These are phyloP conservation scores for Pelargonium fulgidum DNA, from an alignment of 441 rosid genomes.

Conservation along the genomic window DNA sequence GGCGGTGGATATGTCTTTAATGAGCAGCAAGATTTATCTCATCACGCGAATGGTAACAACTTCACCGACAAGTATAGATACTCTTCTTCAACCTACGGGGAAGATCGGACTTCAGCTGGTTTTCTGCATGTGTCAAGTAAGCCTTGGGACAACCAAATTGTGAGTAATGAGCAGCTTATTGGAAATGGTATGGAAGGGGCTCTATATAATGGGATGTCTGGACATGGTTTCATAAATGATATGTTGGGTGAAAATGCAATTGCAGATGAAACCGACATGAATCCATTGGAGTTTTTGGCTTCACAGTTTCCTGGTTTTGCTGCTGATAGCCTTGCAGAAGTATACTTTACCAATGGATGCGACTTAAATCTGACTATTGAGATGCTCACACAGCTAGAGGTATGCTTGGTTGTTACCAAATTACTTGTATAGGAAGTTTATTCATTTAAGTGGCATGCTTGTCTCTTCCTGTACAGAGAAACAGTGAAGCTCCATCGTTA, in stretches of 20 bases:
- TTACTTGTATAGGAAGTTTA: not conserved
- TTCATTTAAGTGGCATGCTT: not conserved
- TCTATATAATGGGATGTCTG: constrained; percentile 34
- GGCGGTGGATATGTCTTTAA: constrained; percentile 45
- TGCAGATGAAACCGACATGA: constrained; percentile 47
- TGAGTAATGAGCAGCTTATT: constrained; percentile 48
- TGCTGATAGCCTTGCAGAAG: constrained; percentile 87
- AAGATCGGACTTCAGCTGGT: constrained; percentile 44
- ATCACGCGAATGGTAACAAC: constrained; percentile 46
- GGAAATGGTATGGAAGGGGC: constrained; percentile 45
- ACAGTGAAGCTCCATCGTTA: not conserved
- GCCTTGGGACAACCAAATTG: constrained; percentile 78
- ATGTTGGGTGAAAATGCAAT: constrained; percentile 30
- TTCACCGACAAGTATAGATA: constrained; percentile 49
- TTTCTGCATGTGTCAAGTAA: constrained; percentile 44
- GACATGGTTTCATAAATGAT: constrained; percentile 35
- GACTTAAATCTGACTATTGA: constrained; percentile 83
- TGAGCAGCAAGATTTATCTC: constrained; percentile 46
- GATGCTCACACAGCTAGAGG: constrained; percentile 98
- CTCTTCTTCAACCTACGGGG: constrained; percentile 49
- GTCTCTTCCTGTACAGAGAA: not conserved
- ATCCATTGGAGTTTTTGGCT: constrained; percentile 72
- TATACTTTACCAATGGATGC: constrained; percentile 77
- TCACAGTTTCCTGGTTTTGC: constrained; percentile 90
- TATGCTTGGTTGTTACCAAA: constrained; percentile 18